Evolutionary conservation across 768 basidiomycete genomes (phyloP).

Genomic region (Suillus decipiens): DNA sequence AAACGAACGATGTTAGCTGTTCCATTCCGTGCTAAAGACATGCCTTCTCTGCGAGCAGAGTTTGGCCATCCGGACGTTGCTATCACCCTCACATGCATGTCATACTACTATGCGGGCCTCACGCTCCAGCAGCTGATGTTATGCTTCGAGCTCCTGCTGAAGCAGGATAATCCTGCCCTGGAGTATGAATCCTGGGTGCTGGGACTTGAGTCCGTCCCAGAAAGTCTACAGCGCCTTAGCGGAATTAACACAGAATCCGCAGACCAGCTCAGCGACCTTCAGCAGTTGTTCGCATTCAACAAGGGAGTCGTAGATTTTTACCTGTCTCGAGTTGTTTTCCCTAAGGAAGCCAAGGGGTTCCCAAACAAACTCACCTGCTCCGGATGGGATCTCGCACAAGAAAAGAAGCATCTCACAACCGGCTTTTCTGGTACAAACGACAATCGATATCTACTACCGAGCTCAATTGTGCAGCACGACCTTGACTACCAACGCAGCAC

Average conservation of each 20-base stretch:
- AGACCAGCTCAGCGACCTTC: slow-evolving; percentile 11
- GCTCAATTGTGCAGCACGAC: background rate
- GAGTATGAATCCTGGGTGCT: too few species aligned
- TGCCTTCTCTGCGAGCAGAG: too few species aligned
- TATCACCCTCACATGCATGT: too few species aligned
- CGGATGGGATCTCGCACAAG: slow-evolving; percentile 30
- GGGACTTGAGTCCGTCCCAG: too few species aligned
- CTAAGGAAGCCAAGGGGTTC: slow-evolving; percentile 29
- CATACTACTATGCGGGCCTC: too few species aligned
- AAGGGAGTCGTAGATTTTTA: slow-evolving; percentile 29
- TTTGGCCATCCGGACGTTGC: too few species aligned
- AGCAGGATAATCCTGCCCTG: too few species aligned
- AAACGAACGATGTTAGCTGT: too few species aligned
- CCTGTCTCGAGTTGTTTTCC: slow-evolving; percentile 28
- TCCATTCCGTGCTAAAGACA: too few species aligned
- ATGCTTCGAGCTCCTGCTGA: too few species aligned
- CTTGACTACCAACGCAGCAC: background rate
- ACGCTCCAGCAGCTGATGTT: too few species aligned
- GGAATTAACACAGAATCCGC: background rate
- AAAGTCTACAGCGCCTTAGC: background rate
- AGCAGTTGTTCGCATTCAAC: slow-evolving; percentile 22
- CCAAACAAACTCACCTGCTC: slow-evolving; percentile 28
- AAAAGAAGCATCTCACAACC: slow-evolving; percentile 12
- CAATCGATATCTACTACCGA: slow-evolving; percentile 21
- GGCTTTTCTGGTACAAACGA: slow-evolving; percentile 33